phyloP scores from a whole-genome alignment of 805 yeast species.

The Blastobotrys parvus region DNA sequence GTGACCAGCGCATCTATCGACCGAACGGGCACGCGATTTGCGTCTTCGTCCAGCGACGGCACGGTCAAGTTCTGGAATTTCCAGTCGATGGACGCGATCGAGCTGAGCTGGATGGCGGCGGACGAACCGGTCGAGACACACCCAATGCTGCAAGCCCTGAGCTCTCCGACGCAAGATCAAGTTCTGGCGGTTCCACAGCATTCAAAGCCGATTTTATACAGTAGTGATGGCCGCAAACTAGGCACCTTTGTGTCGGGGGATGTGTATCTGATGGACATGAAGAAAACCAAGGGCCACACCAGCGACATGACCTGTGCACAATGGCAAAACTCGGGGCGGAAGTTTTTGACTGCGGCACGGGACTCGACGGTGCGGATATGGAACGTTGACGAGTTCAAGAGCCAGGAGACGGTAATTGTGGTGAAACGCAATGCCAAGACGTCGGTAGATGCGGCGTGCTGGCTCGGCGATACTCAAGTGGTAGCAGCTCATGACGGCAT shows the following conservation, averaged over 20 bases:
- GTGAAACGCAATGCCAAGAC: constrained; percentile 17
- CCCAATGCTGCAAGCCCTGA: constrained; percentile 18
- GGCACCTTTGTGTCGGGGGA: constrained; percentile 27
- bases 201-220: constrained; percentile 19
- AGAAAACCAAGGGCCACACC: constrained; percentile 30
- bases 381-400: constrained; percentile 22
- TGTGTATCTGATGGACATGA: constrained; percentile 29
- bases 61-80: constrained; percentile 29
- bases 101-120: constrained; percentile 18
- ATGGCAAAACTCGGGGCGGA: constrained; percentile 22
- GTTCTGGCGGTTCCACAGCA: constrained; percentile 21
- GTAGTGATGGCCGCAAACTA: constrained; percentile 23
- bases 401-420: constrained; percentile 24
- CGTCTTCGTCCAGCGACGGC: constrained; percentile 24
- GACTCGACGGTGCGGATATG: constrained; percentile 31
- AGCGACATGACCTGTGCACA: constrained; percentile 24
- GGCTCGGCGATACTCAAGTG: too few species aligned
- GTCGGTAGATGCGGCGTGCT: too few species aligned
- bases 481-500: constrained; percentile 17
- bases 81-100: constrained; percentile 24
- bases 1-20: constrained; percentile 23
- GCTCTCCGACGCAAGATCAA: constrained; percentile 15
- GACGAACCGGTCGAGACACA: constrained; percentile 20
- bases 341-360: constrained; percentile 24
- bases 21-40: constrained; percentile 23